A percentile compares a stretch with the other conserved stretches of the same genome.
Evolutionary conservation across 2,329 filamentous ascomycete species (phyloP).

Genomic region (Talaromyces sp.): DNA sequence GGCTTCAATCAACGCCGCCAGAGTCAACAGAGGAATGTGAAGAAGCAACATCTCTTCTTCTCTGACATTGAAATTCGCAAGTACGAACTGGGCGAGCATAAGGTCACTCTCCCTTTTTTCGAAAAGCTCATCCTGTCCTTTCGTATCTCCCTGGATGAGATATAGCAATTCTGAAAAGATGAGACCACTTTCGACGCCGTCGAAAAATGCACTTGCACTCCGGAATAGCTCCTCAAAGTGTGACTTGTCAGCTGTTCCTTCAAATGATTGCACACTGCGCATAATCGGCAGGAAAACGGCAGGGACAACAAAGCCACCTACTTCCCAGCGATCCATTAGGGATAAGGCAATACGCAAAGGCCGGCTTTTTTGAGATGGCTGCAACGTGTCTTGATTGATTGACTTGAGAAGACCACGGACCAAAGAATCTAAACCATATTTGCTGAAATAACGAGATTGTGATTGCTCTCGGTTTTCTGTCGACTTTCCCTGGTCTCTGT

Average conservation of each 20-base stretch:
- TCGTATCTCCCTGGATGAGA: slow-evolving; percentile 55
- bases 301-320: slow-evolving; percentile 83
- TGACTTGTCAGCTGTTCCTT: slow-evolving; percentile 61
- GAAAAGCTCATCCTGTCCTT: slow-evolving; percentile 49
- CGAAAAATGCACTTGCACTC: slow-evolving; percentile 94
- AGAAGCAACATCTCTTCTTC: slow-evolving; percentile 93
- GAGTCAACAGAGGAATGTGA: slow-evolving; percentile 73
- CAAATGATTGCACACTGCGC: slow-evolving; percentile 73
- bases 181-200: slow-evolving; percentile 89
- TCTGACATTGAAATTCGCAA: slow-evolving; percentile 83
- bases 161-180: slow-evolving; percentile 82
- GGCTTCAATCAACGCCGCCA: slow-evolving; percentile 59
- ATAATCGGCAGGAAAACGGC: slow-evolving; percentile 85
- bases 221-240: slow-evolving; percentile 83
- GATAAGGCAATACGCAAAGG: slow-evolving; percentile 92
- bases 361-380: slow-evolving; percentile 67
- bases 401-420: slow-evolving; percentile 72
- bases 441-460: slow-evolving; percentile 77
- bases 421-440: slow-evolving; percentile 71
- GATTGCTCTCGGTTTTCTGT: slow-evolving; percentile 49
- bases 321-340: slow-evolving; percentile 97
- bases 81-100: slow-evolving; percentile 73
- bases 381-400: slow-evolving; percentile 58
- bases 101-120: slow-evolving; percentile 61
- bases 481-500: slow-evolving; percentile 25